Percentiles rank a stretch among this genome's conserved stretches.
These are phyloP conservation scores for Furculomyces boomerangus DNA, from an alignment of 371 early-diverging fungal species.

Conservation along the genomic window DNA sequence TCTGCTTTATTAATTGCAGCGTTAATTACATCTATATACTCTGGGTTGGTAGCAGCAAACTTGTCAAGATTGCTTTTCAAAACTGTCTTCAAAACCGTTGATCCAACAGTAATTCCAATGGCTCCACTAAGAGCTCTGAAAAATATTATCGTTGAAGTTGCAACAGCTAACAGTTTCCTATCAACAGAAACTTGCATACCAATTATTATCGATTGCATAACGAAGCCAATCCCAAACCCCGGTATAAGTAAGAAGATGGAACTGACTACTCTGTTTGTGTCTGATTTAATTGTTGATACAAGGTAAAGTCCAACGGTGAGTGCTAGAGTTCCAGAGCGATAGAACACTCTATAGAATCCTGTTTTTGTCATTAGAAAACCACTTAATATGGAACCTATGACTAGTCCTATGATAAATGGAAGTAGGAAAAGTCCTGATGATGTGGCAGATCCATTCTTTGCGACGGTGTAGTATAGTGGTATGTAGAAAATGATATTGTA, in stretches of 20 bases:
- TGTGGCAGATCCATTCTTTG: conserved; percentile 26
- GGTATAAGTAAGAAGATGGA: conserved; percentile 27
- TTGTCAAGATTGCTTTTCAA: conserved; percentile 3
- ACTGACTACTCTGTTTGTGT: conserved; percentile 18
- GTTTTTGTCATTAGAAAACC: conserved; percentile 28
- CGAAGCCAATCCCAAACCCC: conserved; percentile 38
- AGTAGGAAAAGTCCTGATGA: conserved; percentile 38
- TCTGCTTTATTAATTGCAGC: conserved; percentile 12
- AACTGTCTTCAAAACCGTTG: conserved; percentile 10
- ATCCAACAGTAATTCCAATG: conserved; percentile 39
- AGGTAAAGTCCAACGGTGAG: conserved; percentile 27
- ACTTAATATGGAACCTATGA: conserved; percentile 20
- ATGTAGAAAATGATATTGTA: conserved; percentile 52
- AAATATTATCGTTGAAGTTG: conserved; percentile 21
- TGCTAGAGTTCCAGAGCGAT: conserved; percentile 29
- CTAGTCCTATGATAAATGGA: conserved; percentile 17
- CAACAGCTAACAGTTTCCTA: conserved; percentile 22
- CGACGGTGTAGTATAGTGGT: conserved; percentile 30
- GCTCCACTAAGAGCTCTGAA: conserved; percentile 46
- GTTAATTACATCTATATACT: conserved; percentile 3
- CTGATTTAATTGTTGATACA: conserved; percentile 12
- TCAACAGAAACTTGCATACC: conserved; percentile 33
- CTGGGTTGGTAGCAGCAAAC: background rate
- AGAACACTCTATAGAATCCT: conserved; percentile 28
- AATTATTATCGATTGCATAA: conserved; percentile 39